Conservation (phyloP, 2,329 filamentous ascomycete species). For the Ceratocystis colombiana region DNA sequence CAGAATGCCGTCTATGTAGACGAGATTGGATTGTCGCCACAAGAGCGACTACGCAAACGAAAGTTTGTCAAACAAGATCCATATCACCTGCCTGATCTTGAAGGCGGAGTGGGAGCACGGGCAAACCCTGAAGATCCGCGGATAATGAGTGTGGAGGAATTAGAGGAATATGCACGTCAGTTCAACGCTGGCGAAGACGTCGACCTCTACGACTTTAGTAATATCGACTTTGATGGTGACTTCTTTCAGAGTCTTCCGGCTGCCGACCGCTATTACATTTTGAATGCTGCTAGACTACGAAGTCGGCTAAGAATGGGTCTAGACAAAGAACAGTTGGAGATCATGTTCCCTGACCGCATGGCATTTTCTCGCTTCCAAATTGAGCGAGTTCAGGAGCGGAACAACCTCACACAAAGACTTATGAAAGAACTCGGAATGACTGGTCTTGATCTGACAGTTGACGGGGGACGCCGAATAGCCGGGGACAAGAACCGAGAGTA, state of each 20-base stretch:
- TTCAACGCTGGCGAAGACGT: conserved; percentile 90
- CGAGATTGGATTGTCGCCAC: conserved; percentile 70
- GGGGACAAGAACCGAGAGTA: conserved; percentile 89
- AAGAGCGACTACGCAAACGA: conserved; percentile 63
- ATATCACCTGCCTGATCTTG: conserved; percentile 85
- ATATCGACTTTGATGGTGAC: conserved; percentile 93
- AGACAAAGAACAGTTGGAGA: conserved; percentile 89
- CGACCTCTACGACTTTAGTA: conserved; percentile 87
- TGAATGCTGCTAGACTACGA: conserved; percentile 82
- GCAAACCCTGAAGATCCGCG: conserved; percentile 82
- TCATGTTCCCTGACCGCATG: conserved; percentile 97
- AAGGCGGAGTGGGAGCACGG: conserved; percentile 71
- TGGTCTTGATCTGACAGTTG: conserved; percentile 58
- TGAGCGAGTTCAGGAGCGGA: conserved; percentile 82
- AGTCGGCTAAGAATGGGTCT: conserved; percentile 90
- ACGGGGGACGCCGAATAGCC: conserved; percentile 55
- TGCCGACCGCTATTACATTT: conserved; percentile 88
- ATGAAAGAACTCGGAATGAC: conserved; percentile 94
- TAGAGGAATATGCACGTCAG: conserved; percentile 87
- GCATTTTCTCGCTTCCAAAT: conserved; percentile 95
- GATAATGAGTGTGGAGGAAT: conserved; percentile 90
- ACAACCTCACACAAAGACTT: conserved; percentile 84
- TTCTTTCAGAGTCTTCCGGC: conserved; percentile 89
- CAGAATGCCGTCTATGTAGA: conserved; percentile 76
- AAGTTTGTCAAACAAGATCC: conserved; percentile 86